phyloP scores from a whole-genome alignment of 257 asterid species.

The Leonotis leonurus region DNA sequence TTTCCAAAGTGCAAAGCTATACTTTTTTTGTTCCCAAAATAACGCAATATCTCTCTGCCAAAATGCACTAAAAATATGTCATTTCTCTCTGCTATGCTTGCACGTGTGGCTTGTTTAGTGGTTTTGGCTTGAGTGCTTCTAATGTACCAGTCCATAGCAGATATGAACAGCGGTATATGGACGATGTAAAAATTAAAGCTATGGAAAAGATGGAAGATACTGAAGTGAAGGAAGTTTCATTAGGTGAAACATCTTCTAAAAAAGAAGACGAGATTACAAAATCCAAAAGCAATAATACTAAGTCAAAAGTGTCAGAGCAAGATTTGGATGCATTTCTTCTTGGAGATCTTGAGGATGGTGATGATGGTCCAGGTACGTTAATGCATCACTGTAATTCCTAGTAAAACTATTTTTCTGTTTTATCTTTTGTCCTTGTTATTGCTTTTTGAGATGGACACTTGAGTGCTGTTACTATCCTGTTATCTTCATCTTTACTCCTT shows the following conservation, averaged over 20 bases:
- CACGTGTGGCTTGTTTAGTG: slow-evolving; percentile 7
- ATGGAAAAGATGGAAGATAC: slow-evolving; percentile 41
- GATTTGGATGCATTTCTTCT: slow-evolving; percentile 94
- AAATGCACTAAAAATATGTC: not conserved
- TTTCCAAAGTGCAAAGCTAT: not conserved
- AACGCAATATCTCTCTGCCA: not conserved
- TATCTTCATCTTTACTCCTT: slow-evolving; percentile 1
- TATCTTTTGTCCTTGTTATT: not conserved
- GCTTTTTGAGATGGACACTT: not conserved
- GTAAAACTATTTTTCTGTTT: not conserved
- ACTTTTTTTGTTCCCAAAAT: not conserved
- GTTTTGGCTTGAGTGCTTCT: slow-evolving; percentile 16
- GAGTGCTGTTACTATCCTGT: not conserved
- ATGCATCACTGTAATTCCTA: not conserved
- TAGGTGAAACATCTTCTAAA: slow-evolving; percentile 42
- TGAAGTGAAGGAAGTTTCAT: slow-evolving; percentile 40
- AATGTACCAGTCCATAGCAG: slow-evolving; percentile 27
- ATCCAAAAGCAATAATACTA: slow-evolving; percentile 35
- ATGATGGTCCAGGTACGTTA: slow-evolving; percentile 78
- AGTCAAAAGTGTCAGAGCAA: slow-evolving; percentile 60
- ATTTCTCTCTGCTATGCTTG: not conserved
- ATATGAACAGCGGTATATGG: slow-evolving; percentile 67
- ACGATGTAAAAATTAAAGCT: slow-evolving; percentile 43
- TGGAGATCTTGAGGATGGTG: slow-evolving; percentile 78
- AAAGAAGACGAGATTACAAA: slow-evolving; percentile 27